A percentile compares a stretch with the other conserved stretches of the same genome.
Evolutionary conservation across 2,329 filamentous ascomycete species (phyloP).

Genomic region (Arthrobotrys conoides): DNA sequence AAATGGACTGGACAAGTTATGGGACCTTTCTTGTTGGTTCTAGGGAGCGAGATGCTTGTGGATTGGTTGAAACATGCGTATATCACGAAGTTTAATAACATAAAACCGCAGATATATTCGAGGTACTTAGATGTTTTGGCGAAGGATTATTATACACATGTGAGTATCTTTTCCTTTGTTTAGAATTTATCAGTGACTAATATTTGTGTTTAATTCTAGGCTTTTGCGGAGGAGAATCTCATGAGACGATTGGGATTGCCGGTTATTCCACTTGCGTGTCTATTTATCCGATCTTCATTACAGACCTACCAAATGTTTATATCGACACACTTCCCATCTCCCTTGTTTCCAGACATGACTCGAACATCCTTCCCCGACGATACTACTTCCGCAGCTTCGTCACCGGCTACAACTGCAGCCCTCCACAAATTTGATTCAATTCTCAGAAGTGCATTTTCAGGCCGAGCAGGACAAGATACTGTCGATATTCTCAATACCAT

Average conservation of each 20-base stretch:
- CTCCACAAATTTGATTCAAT: slow-evolving; percentile 83
- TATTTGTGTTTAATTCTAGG: slow-evolving; percentile 69
- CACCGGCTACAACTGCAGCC: slow-evolving; percentile 81
- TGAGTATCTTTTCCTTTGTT: slow-evolving; percentile 67
- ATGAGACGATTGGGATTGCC: slow-evolving; percentile 91
- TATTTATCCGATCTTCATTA: slow-evolving; percentile 93
- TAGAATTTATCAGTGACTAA: neutral
- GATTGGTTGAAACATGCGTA: slow-evolving; percentile 98
- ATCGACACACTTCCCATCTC: slow-evolving; percentile 84
- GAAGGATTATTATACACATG: slow-evolving; percentile 98
- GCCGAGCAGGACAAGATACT: slow-evolving; percentile 77
- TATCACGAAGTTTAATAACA: slow-evolving; percentile 98
- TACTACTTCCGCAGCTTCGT: slow-evolving; percentile 71
- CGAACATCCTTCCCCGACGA: slow-evolving; percentile 10
- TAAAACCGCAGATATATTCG: slow-evolving; percentile 88
- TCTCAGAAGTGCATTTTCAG: slow-evolving; percentile 78
- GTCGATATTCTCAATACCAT: slow-evolving; percentile 64
- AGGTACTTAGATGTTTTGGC: slow-evolving; percentile 93
- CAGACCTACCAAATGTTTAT: slow-evolving; percentile 99
- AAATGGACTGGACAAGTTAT: slow-evolving; percentile 90
- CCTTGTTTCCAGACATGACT: slow-evolving; percentile 76
- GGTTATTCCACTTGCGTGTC: slow-evolving; percentile 89
- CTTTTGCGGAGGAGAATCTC: slow-evolving; percentile 90
- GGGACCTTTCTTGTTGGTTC: slow-evolving; percentile 91
- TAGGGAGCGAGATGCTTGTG: slow-evolving; percentile 96